Percentiles rank a stretch among this genome's conserved stretches.
These are phyloP conservation scores for Stephania cephalantha DNA, from an alignment of 164 flowering plant species.

Conservation along the genomic window DNA sequence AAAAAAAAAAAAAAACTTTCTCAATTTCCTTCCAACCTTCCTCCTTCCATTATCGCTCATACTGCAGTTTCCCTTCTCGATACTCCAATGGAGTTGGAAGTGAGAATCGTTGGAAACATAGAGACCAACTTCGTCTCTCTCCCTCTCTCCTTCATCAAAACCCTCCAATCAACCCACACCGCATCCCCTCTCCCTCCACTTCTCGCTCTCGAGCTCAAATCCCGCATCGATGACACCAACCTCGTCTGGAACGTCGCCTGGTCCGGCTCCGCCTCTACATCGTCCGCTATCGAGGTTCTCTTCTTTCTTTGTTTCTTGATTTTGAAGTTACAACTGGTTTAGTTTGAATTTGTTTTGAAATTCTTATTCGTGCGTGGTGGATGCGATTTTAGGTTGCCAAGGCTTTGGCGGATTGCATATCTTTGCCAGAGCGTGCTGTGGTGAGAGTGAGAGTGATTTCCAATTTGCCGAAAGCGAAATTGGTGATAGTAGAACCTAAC, in stretches of 20 bases:
- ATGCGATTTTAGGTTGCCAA: slow-evolving; percentile 45
- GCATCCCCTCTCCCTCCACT: slow-evolving; percentile 41
- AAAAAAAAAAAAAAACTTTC: no score
- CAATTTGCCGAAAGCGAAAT: slow-evolving; percentile 66
- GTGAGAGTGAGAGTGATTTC: slow-evolving; percentile 63
- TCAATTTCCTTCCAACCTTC: no score
- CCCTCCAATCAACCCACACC: slow-evolving; percentile 49
- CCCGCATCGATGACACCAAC: slow-evolving; percentile 13
- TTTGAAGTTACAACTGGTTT: neutral
- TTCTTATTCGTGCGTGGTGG: neutral
- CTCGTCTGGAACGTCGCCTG: slow-evolving; percentile 67
- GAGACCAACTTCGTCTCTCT: slow-evolving; percentile 81
- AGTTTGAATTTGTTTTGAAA: neutral
- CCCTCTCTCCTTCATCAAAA: slow-evolving; percentile 68
- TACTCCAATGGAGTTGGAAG: slow-evolving; percentile 59
- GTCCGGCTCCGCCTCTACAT: slow-evolving; percentile 80
- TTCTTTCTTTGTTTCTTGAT: neutral
- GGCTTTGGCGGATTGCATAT: slow-evolving; percentile 71
- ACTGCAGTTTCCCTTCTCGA: no score
- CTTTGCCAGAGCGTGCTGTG: slow-evolving; percentile 35
- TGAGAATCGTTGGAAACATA: slow-evolving; percentile 54
- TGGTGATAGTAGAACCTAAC: slow-evolving; percentile 66
- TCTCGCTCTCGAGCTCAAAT: slow-evolving; percentile 69
- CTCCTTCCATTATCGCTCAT: no score
- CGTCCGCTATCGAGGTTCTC: slow-evolving; percentile 71